Evolutionary conservation across 257 asterid genomes (phyloP).

Genomic region (Solanum lycopersicoides): DNA sequence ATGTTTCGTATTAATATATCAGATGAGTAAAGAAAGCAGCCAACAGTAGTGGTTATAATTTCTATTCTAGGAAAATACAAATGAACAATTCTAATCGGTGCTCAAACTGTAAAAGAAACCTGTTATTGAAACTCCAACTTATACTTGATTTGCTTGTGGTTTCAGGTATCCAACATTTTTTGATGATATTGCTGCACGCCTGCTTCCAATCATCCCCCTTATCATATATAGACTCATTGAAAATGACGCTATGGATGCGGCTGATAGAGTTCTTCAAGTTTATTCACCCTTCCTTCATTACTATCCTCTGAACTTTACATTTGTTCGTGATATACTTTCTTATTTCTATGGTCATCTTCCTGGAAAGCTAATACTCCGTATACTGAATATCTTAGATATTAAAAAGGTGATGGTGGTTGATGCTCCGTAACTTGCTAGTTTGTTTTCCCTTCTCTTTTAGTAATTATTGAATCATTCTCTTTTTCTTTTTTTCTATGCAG

Average conservation of each 20-base stretch:
- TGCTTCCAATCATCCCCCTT: conserved; percentile 90
- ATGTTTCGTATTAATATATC: not conserved
- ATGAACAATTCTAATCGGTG: not conserved
- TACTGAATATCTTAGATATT: conserved; percentile 66
- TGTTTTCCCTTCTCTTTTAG: conserved; percentile 3
- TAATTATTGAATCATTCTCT: not conserved
- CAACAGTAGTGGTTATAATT: not conserved
- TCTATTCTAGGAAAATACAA: not conserved
- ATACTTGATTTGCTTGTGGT: not conserved
- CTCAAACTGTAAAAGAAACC: not conserved
- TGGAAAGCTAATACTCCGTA: conserved; percentile 74
- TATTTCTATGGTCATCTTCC: conserved; percentile 97
- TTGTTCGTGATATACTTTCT: conserved; percentile 96
- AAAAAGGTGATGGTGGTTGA: conserved; percentile 52
- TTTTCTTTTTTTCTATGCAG: conserved; percentile 73
- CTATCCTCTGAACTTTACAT: conserved; percentile 85
- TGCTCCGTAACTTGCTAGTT: not conserved
- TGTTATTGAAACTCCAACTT: not conserved
- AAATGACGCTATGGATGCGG: conserved; percentile 88
- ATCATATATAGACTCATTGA: conserved; percentile 81
- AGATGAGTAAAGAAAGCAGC: not conserved
- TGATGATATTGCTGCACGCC: conserved; percentile 91
- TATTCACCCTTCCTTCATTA: conserved; percentile 75
- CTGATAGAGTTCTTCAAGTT: conserved; percentile 80
- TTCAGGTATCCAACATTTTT: conserved; percentile 90